phyloP scores from a whole-genome alignment of 2,329 filamentous ascomycete genomes.

The Lasiodiplodia gonubiensis region DNA sequence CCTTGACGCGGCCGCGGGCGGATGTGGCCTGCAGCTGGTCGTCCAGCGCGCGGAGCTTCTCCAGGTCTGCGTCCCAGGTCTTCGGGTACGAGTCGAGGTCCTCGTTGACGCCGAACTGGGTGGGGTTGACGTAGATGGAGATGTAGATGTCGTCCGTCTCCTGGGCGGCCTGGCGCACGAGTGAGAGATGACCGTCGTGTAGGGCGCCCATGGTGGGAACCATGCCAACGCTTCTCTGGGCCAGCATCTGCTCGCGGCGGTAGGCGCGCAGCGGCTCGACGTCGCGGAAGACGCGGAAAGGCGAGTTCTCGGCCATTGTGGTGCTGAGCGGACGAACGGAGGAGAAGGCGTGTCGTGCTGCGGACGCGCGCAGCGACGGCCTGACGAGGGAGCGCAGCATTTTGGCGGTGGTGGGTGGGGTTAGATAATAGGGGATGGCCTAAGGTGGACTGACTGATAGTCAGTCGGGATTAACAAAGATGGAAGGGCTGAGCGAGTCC shows the following conservation, averaged over 20 bases:
- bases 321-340: slow-evolving; percentile 30
- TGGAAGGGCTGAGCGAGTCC: slow-evolving; percentile 13
- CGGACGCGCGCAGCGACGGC: neutral
- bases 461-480: slow-evolving; percentile 16
- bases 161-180: slow-evolving; percentile 81
- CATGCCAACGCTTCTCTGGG: slow-evolving; percentile 77
- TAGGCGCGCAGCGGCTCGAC: slow-evolving; percentile 73
- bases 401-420: neutral
- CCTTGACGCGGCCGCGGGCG: slow-evolving; percentile 69
- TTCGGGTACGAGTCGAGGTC: slow-evolving; percentile 88
- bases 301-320: slow-evolving; percentile 8
- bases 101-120: slow-evolving; percentile 89
- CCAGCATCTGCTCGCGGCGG: slow-evolving; percentile 68
- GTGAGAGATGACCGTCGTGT: slow-evolving; percentile 86
- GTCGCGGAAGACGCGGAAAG: slow-evolving; percentile 71
- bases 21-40: slow-evolving; percentile 64
- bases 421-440: neutral
- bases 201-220: slow-evolving; percentile 98
- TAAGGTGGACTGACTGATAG: neutral
- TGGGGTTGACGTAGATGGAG: slow-evolving; percentile 94
- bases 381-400: slow-evolving; percentile 3
- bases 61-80: slow-evolving; percentile 81
- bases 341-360: neutral
- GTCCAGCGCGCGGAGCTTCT: slow-evolving; percentile 71
- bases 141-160: slow-evolving; percentile 90